Evolutionary conservation across 1,284 basidiomycete genomes (phyloP).

Genomic region (Meripilus lineatus): DNA sequence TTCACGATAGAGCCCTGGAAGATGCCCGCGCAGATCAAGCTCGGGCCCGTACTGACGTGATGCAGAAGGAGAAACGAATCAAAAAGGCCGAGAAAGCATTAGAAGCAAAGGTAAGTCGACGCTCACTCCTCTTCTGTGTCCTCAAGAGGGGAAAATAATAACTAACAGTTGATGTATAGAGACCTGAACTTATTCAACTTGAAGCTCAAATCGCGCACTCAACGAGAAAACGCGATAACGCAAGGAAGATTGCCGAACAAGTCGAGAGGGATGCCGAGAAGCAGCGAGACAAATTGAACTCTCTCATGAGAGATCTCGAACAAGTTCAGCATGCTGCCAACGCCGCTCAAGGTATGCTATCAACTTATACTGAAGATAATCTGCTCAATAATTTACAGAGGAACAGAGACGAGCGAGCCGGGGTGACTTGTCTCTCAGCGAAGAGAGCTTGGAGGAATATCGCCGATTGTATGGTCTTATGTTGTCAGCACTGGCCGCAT

Average conservation of each 20-base stretch:
- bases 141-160: not conserved
- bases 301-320: slow-evolving; percentile 60
- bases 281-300: slow-evolving; percentile 56
- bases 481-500: too few species aligned
- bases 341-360: slow-evolving; percentile 62
- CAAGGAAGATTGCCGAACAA: slow-evolving; percentile 57
- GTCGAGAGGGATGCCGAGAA: slow-evolving; percentile 67
- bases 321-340: slow-evolving; percentile 69
- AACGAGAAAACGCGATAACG: slow-evolving; percentile 72
- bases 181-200: slow-evolving; percentile 75
- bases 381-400: slow-evolving; percentile 39
- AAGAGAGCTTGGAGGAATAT: slow-evolving; percentile 87
- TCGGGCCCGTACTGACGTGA: slow-evolving; percentile 53
- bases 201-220: slow-evolving; percentile 89
- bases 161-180: slow-evolving; percentile 35
- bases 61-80: slow-evolving; percentile 28
- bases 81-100: slow-evolving; percentile 30
- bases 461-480: slow-evolving; percentile 62
- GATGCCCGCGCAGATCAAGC: slow-evolving; percentile 77
- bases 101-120: slow-evolving; percentile 56
- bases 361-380: not conserved
- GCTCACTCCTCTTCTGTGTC: not conserved
- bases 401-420: slow-evolving; percentile 72
- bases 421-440: slow-evolving; percentile 74
- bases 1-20: slow-evolving; percentile 71